Percentiles rank a stretch among this genome's conserved stretches.
Evolutionary conservation across 106 monocot genomes (phyloP).

Genomic region (Allium fistulosum): DNA sequence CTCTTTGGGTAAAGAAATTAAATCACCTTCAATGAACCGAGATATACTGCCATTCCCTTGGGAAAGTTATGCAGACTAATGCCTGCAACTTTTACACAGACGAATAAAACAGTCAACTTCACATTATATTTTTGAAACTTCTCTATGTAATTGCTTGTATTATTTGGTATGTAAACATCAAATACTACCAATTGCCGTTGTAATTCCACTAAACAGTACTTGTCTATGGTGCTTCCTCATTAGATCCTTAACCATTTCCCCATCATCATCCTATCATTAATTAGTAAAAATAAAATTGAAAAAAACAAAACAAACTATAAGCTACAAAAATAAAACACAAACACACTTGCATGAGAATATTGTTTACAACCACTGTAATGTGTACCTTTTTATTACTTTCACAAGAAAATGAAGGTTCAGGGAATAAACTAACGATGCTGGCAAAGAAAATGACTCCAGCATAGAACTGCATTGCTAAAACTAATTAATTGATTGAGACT

Average conservation of each 20-base stretch:
- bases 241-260: conserved; percentile 71
- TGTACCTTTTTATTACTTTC: conserved; percentile 9
- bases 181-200: conserved; percentile 80
- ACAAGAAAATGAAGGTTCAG: conserved; percentile 63
- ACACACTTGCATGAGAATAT: background rate
- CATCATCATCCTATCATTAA: conserved; percentile 50
- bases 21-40: conserved; percentile 92
- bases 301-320: background rate
- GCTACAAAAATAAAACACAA: background rate
- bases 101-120: too few species aligned
- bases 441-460: conserved; percentile 82
- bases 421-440: conserved; percentile 74
- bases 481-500: background rate
- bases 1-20: too few species aligned
- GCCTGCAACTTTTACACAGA: conserved; percentile 39
- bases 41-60: conserved; percentile 98
- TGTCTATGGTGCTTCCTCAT: conserved; percentile 92
- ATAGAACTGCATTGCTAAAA: conserved; percentile 62
- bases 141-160: too few species aligned
- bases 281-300: background rate
- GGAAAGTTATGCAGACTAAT: conserved; percentile 99
- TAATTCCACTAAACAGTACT: conserved; percentile 88
- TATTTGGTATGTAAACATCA: too few species aligned
- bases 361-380: background rate
- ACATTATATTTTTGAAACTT: too few species aligned